Percentiles rank a stretch among this genome's conserved stretches.
phyloP scores from a whole-genome alignment of 306 rosid genomes.

The Vigna reflexopilosa region DNA sequence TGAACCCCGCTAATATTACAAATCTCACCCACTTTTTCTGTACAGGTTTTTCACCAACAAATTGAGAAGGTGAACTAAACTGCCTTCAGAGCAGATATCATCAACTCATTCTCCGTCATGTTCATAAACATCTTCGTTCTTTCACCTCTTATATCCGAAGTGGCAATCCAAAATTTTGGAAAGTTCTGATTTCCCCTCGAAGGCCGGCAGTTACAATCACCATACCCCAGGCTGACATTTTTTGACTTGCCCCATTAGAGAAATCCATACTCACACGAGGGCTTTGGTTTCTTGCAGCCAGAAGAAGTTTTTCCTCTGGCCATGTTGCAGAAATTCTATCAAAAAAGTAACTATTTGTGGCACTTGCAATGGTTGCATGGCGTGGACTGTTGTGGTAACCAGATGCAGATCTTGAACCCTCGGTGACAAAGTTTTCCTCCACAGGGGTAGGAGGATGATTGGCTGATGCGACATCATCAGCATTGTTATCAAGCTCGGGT shows the following conservation, averaged over 20 bases:
- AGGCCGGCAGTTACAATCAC: constrained; percentile 97
- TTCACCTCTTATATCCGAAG: constrained; percentile 65
- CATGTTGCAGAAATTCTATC: constrained; percentile 94
- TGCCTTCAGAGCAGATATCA: constrained; percentile 44
- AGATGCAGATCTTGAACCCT: constrained; percentile 61
- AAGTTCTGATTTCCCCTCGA: constrained; percentile 89
- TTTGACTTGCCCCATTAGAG: constrained; percentile 59
- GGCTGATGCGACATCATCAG: constrained; percentile 66
- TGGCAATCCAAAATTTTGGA: constrained; percentile 94
- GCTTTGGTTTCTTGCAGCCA: constrained; percentile 71
- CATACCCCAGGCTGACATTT: constrained; percentile 91
- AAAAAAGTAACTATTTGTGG: constrained; percentile 83
- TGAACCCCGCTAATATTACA: constrained; percentile 78
- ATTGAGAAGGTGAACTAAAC: constrained; percentile 50
- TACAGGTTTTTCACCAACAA: constrained; percentile 67
- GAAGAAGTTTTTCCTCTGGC: constrained; percentile 89
- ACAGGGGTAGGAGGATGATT: constrained; percentile 98
- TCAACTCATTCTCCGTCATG: constrained; percentile 50
- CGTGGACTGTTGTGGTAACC: constrained; percentile 71
- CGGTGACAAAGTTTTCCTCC: constrained; percentile 64
- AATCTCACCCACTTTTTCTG: constrained; percentile 78
- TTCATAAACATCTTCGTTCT: constrained; percentile 31
- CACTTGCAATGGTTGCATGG: constrained; percentile 83
- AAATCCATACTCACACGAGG: constrained; percentile 77
- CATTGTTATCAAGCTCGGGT: constrained; percentile 58